Evolutionary conservation across 805 yeast species (phyloP).

Genomic region (Kurtzmaniella fragi): DNA sequence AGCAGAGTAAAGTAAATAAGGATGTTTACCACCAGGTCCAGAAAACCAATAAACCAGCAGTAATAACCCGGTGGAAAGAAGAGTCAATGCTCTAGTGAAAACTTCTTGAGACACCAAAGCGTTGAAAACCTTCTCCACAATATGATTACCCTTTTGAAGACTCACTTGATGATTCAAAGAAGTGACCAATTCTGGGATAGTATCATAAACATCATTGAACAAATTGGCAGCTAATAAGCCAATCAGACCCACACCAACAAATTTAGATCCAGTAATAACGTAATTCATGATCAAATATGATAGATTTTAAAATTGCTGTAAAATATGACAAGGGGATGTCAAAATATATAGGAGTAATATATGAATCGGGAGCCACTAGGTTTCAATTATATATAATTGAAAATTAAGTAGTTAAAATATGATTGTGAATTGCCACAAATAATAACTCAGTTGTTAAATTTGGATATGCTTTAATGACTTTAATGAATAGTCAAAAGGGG

Average conservation of each 20-base stretch:
- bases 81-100: conserved; percentile 32
- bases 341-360: too few relatives aligned
- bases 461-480: too few relatives aligned
- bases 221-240: conserved; percentile 60
- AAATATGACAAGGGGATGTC: too few relatives aligned
- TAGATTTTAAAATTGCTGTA: too few relatives aligned
- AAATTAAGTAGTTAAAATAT: too few relatives aligned
- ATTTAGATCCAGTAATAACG: conserved; percentile 42
- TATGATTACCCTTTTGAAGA: conserved; percentile 7
- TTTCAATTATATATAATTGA: too few relatives aligned
- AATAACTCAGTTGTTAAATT: too few relatives aligned
- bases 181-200: conserved; percentile 24
- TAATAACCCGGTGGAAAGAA: conserved; percentile 48
- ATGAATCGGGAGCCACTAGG: too few relatives aligned
- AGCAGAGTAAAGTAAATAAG: conserved; percentile 66
- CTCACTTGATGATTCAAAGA: conserved; percentile 20
- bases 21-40: conserved; percentile 57
- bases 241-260: conserved; percentile 60
- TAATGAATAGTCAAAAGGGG: too few relatives aligned
- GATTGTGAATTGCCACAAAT: too few relatives aligned
- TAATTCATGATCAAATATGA: conserved; percentile 17
- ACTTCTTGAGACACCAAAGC: conserved; percentile 18
- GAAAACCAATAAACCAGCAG: conserved; percentile 53
- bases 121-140: conserved; percentile 9
- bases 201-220: conserved; percentile 32